These are phyloP conservation scores for Pseudisothecium myosuroides DNA, from an alignment of 225 moss, liverwort and hornwort species.

Conservation along the genomic window DNA sequence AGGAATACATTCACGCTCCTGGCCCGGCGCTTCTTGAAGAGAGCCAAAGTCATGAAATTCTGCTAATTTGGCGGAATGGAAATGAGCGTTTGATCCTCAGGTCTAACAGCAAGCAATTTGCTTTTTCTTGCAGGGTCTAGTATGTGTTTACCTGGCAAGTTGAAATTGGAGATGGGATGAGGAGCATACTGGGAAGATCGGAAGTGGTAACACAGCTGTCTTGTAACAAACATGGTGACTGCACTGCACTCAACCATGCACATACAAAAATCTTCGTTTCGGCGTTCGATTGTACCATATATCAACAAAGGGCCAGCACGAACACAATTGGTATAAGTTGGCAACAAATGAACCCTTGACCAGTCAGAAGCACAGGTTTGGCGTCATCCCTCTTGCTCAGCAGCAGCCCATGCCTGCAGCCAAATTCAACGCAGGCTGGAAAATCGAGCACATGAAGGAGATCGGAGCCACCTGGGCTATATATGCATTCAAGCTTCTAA, in stretches of 20 bases:
- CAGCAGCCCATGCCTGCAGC: neutral
- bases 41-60: neutral
- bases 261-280: neutral
- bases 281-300: constrained; percentile 14
- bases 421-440: neutral
- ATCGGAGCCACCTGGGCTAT: neutral
- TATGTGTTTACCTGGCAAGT: constrained; percentile 16
- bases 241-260: neutral
- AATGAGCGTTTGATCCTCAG: neutral
- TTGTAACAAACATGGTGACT: neutral
- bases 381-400: neutral
- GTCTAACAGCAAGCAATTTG: neutral
- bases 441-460: neutral
- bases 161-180: constrained; percentile 35
- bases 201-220: neutral
- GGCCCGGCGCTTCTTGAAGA: too few relatives aligned
- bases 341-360: neutral
- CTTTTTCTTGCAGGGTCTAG: constrained; percentile 4
- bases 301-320: neutral
- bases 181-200: neutral
- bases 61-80: too few relatives aligned
- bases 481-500: neutral
- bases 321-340: neutral
- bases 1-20: neutral
- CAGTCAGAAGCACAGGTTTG: neutral